phyloP scores from a whole-genome alignment of 2,329 filamentous ascomycete species.

The Tolypocladium paradoxum region DNA sequence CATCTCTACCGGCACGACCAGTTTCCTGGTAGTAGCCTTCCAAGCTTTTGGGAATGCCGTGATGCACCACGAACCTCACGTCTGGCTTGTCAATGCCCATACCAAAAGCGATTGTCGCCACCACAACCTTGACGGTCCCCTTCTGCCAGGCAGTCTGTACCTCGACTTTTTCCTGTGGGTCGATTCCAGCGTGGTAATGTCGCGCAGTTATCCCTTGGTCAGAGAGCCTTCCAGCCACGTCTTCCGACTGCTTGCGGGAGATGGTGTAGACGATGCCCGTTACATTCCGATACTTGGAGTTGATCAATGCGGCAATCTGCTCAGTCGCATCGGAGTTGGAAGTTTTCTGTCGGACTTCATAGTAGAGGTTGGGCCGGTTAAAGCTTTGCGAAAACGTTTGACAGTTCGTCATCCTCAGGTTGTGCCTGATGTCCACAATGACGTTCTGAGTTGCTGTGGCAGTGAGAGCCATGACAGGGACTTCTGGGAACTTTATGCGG shows the following conservation, averaged over 20 bases:
- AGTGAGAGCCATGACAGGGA: constrained; percentile 90
- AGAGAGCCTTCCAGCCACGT: constrained; percentile 60
- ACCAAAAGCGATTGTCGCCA: constrained; percentile 95
- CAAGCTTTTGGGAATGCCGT: constrained; percentile 84
- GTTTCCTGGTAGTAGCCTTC: constrained; percentile 99
- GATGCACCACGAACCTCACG: constrained; percentile 92
- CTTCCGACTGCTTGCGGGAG: constrained; percentile 73
- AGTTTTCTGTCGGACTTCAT: constrained; percentile 68
- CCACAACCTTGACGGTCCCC: constrained; percentile 74
- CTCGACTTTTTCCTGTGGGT: constrained; percentile 52
- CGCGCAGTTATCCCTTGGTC: constrained; percentile 58
- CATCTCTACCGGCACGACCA: constrained; percentile 86
- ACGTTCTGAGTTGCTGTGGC: constrained; percentile 93
- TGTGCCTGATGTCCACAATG: constrained; percentile 82
- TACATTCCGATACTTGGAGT: constrained; percentile 54
- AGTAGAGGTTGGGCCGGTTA: constrained; percentile 89
- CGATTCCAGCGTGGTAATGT: constrained; percentile 80
- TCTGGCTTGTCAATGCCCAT: constrained; percentile 99
- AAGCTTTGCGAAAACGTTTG: constrained; percentile 85
- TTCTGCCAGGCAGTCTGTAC: constrained; percentile 77
- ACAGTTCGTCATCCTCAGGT: constrained; percentile 72
- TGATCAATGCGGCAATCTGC: constrained; percentile 57
- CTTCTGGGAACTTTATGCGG: constrained; percentile 58
- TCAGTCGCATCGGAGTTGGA: constrained; percentile 35
- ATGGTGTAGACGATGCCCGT: constrained; percentile 92